Conservation (phyloP, 257 asterid species). For the Ilex asprella region DNA sequence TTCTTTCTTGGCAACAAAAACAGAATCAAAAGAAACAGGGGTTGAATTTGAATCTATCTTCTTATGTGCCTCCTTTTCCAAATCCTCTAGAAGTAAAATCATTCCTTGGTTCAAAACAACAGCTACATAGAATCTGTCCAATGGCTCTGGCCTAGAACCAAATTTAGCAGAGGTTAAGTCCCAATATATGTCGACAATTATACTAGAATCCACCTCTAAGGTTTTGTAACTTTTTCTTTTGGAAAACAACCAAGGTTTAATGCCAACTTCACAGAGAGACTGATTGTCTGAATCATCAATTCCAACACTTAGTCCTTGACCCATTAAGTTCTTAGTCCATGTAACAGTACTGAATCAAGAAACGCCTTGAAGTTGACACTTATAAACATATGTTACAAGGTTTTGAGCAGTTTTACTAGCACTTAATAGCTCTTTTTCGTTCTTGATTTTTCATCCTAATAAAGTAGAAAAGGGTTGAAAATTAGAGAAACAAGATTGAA, state of each 20-base stretch:
- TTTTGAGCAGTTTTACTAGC: conserved; percentile 37
- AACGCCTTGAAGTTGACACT: conserved; percentile 25
- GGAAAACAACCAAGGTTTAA: conserved; percentile 69
- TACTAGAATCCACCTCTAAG: conserved; percentile 20
- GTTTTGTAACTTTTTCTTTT: conserved; percentile 46
- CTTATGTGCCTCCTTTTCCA: conserved; percentile 29
- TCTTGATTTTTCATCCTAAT: no score
- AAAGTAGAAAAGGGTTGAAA: no score
- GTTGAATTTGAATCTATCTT: conserved; percentile 22
- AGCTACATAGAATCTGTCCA: conserved; percentile 48
- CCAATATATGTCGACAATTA: conserved; percentile 39
- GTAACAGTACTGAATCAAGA: conserved; percentile 49
- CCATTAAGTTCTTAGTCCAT: conserved; percentile 58
- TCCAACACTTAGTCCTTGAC: conserved; percentile 45
- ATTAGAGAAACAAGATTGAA: no score
- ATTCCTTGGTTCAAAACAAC: conserved; percentile 43
- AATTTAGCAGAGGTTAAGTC: conserved; percentile 65
- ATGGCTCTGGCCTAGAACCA: conserved; percentile 62
- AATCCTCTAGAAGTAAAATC: conserved; percentile 47
- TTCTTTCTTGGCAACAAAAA: conserved; percentile 44
- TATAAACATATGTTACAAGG: conserved; percentile 47
- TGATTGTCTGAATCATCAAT: conserved; percentile 32
- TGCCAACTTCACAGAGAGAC: conserved; percentile 43
- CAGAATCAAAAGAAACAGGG: conserved; percentile 23
- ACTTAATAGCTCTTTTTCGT: no score